Percentiles rank a stretch among this genome's conserved stretches.
phyloP scores from a whole-genome alignment of 1,284 basidiomycete genomes.

The Golubevia sp. region DNA sequence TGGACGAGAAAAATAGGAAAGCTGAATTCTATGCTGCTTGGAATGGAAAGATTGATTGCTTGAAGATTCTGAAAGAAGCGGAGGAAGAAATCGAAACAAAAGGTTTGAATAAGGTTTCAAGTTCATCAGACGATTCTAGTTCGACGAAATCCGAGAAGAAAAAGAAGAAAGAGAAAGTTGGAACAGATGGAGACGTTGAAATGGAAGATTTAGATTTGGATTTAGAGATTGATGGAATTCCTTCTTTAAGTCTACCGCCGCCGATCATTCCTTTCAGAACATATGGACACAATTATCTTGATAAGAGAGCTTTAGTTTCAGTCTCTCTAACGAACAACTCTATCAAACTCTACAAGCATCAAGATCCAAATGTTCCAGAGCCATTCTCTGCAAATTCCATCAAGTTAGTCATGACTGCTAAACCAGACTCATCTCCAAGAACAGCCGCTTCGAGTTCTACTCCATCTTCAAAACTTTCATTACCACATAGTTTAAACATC shows the following conservation, averaged over 20 bases:
- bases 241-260: conserved; percentile 88
- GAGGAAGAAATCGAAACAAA: too few relatives aligned
- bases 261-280: conserved; percentile 85
- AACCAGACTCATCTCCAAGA: conserved; percentile 74
- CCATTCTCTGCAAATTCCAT: conserved; percentile 71
- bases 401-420: conserved; percentile 88
- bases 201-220: conserved; percentile 39
- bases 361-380: conserved; percentile 41
- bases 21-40: conserved; percentile 95
- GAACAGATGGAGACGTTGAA: conserved; percentile 4
- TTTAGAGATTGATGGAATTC: conserved; percentile 77
- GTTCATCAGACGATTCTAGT: too few relatives aligned
- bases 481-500: conserved; percentile 77
- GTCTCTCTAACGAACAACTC: conserved; percentile 67
- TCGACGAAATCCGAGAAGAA: too few relatives aligned
- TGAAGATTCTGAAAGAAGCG: too few relatives aligned
- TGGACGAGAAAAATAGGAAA: conserved; percentile 83
- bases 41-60: conserved; percentile 80
- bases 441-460: too few relatives aligned
- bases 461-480: too few relatives aligned
- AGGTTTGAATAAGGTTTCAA: too few relatives aligned
- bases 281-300: conserved; percentile 67
- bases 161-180: background rate
- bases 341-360: conserved; percentile 52
- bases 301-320: conserved; percentile 84